Conservation (phyloP, 179 eudicot species). For the Beta macrorhiza region DNA sequence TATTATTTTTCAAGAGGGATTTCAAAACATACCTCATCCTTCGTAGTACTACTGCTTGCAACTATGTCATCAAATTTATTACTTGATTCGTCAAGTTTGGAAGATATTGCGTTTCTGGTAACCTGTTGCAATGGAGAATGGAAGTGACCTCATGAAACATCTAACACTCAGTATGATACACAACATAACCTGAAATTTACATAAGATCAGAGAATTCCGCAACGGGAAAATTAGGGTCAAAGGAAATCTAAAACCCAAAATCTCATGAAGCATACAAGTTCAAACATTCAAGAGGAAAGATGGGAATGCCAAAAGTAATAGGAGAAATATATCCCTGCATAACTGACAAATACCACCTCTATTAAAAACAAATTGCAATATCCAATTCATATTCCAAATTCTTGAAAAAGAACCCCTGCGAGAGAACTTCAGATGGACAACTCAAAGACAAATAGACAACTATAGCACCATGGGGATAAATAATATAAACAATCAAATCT, state of each 20-base stretch:
- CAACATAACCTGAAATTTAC: not conserved
- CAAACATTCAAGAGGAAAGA: not conserved
- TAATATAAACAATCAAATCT: not conserved
- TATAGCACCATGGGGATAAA: conserved; percentile 9
- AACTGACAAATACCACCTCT: not conserved
- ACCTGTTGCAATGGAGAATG: conserved; percentile 41
- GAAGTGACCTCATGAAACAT: not conserved
- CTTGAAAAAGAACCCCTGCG: not conserved
- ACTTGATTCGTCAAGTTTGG: conserved; percentile 58
- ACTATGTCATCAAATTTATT: conserved; percentile 51
- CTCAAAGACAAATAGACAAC: not conserved
- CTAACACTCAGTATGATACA: not conserved
- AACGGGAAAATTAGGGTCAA: not conserved
- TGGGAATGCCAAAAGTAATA: not conserved
- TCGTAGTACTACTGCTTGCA: conserved; percentile 46
- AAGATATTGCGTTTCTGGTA: conserved; percentile 57
- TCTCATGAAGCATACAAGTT: conserved; percentile 1
- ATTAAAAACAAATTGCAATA: not conserved
- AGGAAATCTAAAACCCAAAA: not conserved
- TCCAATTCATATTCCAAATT: not conserved
- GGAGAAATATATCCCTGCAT: not conserved
- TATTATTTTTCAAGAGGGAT: not conserved
- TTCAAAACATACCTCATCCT: conserved; percentile 54
- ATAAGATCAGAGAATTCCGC: not conserved
- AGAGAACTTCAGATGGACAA: not conserved